Conservation (phyloP, 1,139 yeast species). For the Scheffersomyces lignicola region DNA sequence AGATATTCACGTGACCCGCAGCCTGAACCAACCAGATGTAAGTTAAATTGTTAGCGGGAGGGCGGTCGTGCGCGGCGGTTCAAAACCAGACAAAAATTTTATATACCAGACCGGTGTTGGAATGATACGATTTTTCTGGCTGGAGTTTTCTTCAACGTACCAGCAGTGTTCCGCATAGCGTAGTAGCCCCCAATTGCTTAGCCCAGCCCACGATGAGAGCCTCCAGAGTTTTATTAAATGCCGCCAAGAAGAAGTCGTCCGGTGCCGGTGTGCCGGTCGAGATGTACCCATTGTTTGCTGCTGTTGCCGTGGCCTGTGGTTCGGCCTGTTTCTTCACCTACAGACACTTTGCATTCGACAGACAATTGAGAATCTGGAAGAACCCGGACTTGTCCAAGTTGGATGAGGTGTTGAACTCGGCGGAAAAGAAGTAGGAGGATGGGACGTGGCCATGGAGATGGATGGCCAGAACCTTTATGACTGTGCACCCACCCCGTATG, state of each 20-base stretch:
- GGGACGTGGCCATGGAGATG: too few relatives aligned
- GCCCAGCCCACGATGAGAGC: conserved; percentile 51
- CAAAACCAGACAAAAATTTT: too few relatives aligned
- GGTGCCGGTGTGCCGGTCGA: conserved; percentile 59
- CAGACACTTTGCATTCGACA: conserved; percentile 70
- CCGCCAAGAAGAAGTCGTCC: conserved; percentile 30
- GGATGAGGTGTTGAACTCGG: conserved; percentile 59
- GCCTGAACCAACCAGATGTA: conserved; percentile 1
- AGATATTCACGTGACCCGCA: conserved; percentile 1
- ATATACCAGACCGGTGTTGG: too few relatives aligned
- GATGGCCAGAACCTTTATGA: too few relatives aligned
- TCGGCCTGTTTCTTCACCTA: conserved; percentile 71
- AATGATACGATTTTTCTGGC: conserved; percentile 7
- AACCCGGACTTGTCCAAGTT: conserved; percentile 59
- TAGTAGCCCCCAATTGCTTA: too few relatives aligned
- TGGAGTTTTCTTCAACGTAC: too few relatives aligned
- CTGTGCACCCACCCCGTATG: too few relatives aligned
- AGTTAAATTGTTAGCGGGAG: not conserved
- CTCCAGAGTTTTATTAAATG: conserved; percentile 51
- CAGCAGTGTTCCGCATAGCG: too few relatives aligned
- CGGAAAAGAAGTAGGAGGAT: conserved; percentile 34
- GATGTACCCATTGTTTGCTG: conserved; percentile 70
- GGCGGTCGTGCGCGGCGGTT: conserved; percentile 3
- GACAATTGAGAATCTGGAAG: conserved; percentile 68
- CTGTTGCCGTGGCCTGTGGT: conserved; percentile 60